Base-by-base conservation (phyloP, 129 eudicot species). In the Flaveria ramosissima region DNA sequence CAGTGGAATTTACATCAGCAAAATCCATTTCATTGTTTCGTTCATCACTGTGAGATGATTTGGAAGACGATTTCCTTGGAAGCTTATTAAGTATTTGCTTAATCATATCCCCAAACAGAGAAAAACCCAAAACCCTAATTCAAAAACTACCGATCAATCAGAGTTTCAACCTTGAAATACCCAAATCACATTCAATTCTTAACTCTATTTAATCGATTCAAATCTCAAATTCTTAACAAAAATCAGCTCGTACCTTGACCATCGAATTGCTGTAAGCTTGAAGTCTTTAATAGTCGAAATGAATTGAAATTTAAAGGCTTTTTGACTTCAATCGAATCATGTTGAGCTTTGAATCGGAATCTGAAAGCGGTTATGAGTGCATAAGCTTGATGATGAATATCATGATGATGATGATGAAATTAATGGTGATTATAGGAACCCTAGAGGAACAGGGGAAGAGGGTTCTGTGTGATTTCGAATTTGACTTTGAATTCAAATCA, bases 61-160 rank as follows among this genome's bases (percentile, higher is more conserved):
- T 89, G 0, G 89, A 86, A n/a, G 96, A 85, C 41, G 82, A 80
- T 87, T 89, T 89, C 88, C 85, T 73, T 6, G 96, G 96, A 81
- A 89, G 86, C 92, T 89, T 89, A 59, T 86, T 86, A 0, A 89
- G 67, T 68, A 87, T 83, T 48, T 87, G 92, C 82, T 87, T 89
- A 77, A 89, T 81, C 96, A 89, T 89, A 79, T 76, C 79, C 46
- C n/a, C 59, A 52, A 52, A 17, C 48, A 2, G 36, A 9, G 41
- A 36, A 36, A 36, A 36, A 36, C 41, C 41, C 24, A 60, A 71
- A 47, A 67, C 73, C 66, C 73, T 52, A 66, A 65, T 45, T n/a
- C 78, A 13, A 19, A 46, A 59, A 67, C 73, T 41, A 19, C 51
- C 36, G 32, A 13, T 13, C 53, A 59, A 69, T 81, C 76, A 81